Evolutionary conservation across 1,139 yeast species (phyloP).

Genomic region (Nakaseomyces bracarensis): DNA sequence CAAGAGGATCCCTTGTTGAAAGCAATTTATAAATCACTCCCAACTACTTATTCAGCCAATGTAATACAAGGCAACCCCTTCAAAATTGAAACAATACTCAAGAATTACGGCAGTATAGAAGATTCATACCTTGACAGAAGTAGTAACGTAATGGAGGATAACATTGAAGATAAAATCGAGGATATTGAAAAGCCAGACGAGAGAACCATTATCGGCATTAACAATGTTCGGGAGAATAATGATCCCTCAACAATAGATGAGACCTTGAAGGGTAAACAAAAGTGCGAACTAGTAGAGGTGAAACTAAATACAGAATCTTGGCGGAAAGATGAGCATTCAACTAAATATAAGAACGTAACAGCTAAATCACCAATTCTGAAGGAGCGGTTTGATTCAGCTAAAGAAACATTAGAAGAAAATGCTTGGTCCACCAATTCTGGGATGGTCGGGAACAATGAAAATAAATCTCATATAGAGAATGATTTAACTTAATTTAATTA

Average conservation of each 20-base stretch:
- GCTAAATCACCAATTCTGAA: neutral
- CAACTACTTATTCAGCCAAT: constrained; percentile 7
- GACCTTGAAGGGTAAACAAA: neutral
- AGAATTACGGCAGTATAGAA: neutral
- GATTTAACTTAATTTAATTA: neutral
- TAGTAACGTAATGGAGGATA: neutral
- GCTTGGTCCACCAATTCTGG: neutral
- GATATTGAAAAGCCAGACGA: neutral
- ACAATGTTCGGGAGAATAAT: neutral
- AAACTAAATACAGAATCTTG: neutral
- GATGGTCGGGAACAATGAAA: neutral
- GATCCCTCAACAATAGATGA: neutral
- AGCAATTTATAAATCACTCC: constrained; percentile 19
- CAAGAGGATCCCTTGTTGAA: constrained; percentile 26
- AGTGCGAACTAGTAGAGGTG: neutral
- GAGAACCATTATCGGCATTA: neutral
- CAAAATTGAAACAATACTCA: constrained; percentile 6
- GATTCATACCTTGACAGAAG: constrained; percentile 1
- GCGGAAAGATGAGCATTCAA: neutral
- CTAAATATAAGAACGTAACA: neutral
- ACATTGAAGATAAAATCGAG: too few relatives aligned
- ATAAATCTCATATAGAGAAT: neutral
- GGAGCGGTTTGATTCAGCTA: neutral
- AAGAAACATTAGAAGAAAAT: constrained; percentile 4
- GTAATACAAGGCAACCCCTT: constrained; percentile 2